Evolutionary conservation across 441 rosid species (phyloP).

Genomic region (Biscutella auriculata): DNA sequence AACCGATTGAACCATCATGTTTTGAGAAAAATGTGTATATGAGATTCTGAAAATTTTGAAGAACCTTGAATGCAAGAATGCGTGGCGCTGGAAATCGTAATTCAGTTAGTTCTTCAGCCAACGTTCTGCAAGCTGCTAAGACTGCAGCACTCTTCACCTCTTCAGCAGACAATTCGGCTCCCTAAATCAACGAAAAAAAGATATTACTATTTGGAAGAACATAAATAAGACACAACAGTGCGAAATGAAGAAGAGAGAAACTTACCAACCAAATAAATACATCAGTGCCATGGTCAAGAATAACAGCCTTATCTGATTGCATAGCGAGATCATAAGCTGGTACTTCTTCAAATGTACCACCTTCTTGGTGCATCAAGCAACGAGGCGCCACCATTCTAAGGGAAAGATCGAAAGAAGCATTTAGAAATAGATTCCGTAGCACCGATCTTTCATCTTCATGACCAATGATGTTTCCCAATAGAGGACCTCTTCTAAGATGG

Average conservation of each 20-base stretch:
- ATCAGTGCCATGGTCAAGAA: constrained; percentile 96
- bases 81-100: constrained; percentile 90
- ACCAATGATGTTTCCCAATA: constrained; percentile 86
- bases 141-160: constrained; percentile 82
- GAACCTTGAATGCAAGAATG: constrained; percentile 89
- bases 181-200: constrained; percentile 31
- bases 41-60: not conserved
- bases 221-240: not conserved
- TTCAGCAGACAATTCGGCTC: constrained; percentile 85
- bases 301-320: constrained; percentile 94
- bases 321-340: constrained; percentile 85
- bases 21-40: not conserved
- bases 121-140: constrained; percentile 86
- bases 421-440: constrained; percentile 66
- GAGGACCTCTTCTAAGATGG: constrained; percentile 85
- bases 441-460: constrained; percentile 95
- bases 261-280: constrained; percentile 97
- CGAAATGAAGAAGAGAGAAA: constrained; percentile 3
- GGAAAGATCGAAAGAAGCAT: constrained; percentile 82
- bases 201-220: not conserved
- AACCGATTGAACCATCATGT: too few relatives aligned
- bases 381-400: constrained; percentile 92
- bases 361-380: constrained; percentile 89
- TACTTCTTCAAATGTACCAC: constrained; percentile 87
- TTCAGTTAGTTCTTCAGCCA: constrained; percentile 91